A percentile compares a stretch with the other conserved stretches of the same genome.
These are phyloP conservation scores for Verticillium longisporum DNA, from an alignment of 2,329 filamentous ascomycete species.

Conservation along the genomic window DNA sequence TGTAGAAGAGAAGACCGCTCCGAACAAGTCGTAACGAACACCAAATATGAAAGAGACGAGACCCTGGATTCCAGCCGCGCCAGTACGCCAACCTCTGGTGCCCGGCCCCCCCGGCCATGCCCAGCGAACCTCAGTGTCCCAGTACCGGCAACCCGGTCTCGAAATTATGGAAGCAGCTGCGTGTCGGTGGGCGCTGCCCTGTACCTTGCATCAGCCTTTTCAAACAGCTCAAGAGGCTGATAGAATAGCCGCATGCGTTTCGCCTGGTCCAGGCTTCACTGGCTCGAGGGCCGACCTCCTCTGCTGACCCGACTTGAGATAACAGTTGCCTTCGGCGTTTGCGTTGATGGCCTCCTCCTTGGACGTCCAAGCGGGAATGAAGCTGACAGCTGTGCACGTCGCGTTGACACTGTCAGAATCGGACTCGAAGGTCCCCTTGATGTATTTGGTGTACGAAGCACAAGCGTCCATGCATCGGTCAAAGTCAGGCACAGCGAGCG, in stretches of 20 bases:
- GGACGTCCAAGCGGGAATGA: constrained; percentile 35
- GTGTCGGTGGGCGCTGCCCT: too few species aligned
- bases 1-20: background rate
- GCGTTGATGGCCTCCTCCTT: constrained; percentile 22
- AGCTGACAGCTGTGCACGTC: constrained; percentile 26
- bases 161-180: too few species aligned
- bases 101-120: background rate
- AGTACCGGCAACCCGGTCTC: too few species aligned
- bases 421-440: constrained; percentile 2
- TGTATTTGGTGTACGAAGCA: constrained; percentile 21
- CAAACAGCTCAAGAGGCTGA: background rate
- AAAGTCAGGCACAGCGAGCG: constrained; percentile 35
- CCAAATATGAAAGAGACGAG: background rate
- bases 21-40: background rate
- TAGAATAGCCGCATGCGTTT: background rate
- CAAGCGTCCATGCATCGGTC: constrained; percentile 41
- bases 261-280: background rate
- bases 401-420: constrained; percentile 7
- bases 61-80: too few species aligned
- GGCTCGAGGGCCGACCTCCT: constrained; percentile 17
- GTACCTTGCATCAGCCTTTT: too few species aligned
- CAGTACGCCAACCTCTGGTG: too few species aligned
- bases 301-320: constrained; percentile 33
- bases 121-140: background rate
- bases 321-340: constrained; percentile 36